These are phyloP conservation scores for Geosmithia flava DNA, from an alignment of 2,329 filamentous ascomycete genomes.

Conservation along the genomic window DNA sequence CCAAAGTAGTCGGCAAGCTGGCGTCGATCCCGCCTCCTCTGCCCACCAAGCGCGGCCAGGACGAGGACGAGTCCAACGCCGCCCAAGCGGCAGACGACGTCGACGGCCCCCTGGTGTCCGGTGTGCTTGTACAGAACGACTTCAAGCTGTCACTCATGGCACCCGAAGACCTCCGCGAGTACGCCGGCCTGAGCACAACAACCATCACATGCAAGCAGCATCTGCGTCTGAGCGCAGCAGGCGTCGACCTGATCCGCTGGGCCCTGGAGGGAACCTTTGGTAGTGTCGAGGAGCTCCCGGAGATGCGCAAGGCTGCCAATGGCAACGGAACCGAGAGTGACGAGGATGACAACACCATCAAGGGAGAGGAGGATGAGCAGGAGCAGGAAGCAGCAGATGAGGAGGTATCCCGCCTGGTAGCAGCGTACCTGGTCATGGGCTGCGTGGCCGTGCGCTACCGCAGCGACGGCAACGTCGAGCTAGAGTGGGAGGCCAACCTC, in stretches of 20 bases:
- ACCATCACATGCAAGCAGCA: constrained; percentile 89
- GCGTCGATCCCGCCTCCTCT: constrained; percentile 52
- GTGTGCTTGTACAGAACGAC: constrained; percentile 92
- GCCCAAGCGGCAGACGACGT: constrained; percentile 16
- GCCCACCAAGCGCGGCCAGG: background rate
- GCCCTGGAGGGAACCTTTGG: constrained; percentile 91
- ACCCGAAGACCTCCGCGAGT: constrained; percentile 88
- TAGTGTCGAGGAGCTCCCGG: constrained; percentile 58
- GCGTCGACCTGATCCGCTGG: constrained; percentile 86
- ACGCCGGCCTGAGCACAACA: constrained; percentile 91
- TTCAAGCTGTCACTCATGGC: constrained; percentile 97
- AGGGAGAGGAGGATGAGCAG: constrained; percentile 14
- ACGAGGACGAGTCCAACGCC: constrained; percentile 4
- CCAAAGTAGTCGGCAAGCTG: constrained; percentile 90
- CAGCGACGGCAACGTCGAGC: constrained; percentile 66
- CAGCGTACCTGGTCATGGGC: constrained; percentile 71
- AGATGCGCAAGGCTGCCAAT: constrained; percentile 31
- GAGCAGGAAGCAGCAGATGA: constrained; percentile 49
- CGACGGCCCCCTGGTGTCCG: constrained; percentile 54
- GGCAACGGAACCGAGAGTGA: constrained; percentile 21
- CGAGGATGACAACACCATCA: constrained; percentile 8
- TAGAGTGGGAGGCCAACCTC: constrained; percentile 97
- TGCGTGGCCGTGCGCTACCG: constrained; percentile 74
- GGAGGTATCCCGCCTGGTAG: constrained; percentile 41
- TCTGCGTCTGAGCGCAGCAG: constrained; percentile 75